Base-by-base conservation (phyloP, 805 yeast genomes). In the Candida ulmi region DNA sequence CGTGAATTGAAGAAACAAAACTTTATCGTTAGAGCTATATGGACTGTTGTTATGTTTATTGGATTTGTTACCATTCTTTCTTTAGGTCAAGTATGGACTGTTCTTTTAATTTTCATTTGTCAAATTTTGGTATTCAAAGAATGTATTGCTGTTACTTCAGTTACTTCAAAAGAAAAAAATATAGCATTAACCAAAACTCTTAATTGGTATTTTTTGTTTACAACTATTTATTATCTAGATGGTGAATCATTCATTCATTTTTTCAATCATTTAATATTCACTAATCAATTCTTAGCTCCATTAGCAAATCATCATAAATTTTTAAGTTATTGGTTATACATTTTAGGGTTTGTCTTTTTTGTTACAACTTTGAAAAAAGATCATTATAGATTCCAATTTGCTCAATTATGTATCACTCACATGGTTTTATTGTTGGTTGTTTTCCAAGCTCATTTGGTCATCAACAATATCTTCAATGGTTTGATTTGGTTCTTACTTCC, bases 401-500 rank as follows among this genome's bases (percentile, higher is more conserved):
- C 91, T 17, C 96, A 93, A 57, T 75, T 93, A 50, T 87, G 96
- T 62, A 76, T 85, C 44, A 90, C 98, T 4, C 97, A 91, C 60
- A 88, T 93, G 96, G 88, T 93, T 16, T 66, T 93, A 51, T 66
- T 90, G 45, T 65, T 93, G 43, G 95, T 91, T 40, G 95, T 93
- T 21, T 80, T 87, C 68, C 99, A 93, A 67, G 93, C 95, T 35
- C 95, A 93, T 63, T 78, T 90, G 60, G 85, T 93, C 52, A 88
- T 87, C 51, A 85, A 80, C 55, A 93, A 93, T 62, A 83, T 91
- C 41, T 72, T 90, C 52, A 84, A 79, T 48, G 99, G 99, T 12
- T 68, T 93, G 59, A 83, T 88, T 56, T 93, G 99, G 99, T 87
- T 93, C 63, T 67, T 93, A 43, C 71, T 93, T 38, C 99, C 99